Conservation (phyloP, 1,284 basidiomycete species). For the Leucoagaricus sp. region DNA sequence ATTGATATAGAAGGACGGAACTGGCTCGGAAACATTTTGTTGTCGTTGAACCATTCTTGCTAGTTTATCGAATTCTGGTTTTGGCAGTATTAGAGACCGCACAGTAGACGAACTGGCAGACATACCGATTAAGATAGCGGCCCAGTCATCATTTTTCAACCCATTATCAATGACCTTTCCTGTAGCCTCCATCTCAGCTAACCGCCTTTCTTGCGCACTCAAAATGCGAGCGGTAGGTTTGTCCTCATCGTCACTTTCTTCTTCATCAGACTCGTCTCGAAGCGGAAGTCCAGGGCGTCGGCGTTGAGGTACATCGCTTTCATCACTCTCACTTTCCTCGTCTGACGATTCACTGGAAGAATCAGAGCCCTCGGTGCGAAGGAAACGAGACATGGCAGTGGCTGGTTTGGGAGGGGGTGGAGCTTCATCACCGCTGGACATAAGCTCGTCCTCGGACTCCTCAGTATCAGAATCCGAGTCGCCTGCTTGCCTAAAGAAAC, state of each 20-base stretch:
- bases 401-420: slow-evolving; percentile 48
- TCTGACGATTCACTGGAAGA: slow-evolving; percentile 44
- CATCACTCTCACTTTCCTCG: slow-evolving; percentile 43
- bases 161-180: slow-evolving; percentile 94
- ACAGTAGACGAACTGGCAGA: slow-evolving; percentile 8
- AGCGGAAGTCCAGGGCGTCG: slow-evolving; percentile 7
- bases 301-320: slow-evolving; percentile 21
- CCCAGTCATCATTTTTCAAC: slow-evolving; percentile 97
- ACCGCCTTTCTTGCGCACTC: slow-evolving; percentile 84
- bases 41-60: slow-evolving; percentile 89
- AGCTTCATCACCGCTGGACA: slow-evolving; percentile 70
- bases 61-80: slow-evolving; percentile 93
- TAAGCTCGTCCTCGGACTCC: slow-evolving; percentile 80
- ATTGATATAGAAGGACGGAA: slow-evolving; percentile 87
- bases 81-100: slow-evolving; percentile 12
- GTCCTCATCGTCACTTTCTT: slow-evolving; percentile 74
- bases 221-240: slow-evolving; percentile 68
- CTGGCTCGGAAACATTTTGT: slow-evolving; percentile 83
- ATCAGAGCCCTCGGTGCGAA: slow-evolving; percentile 52
- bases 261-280: slow-evolving; percentile 47
- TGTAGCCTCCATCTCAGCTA: slow-evolving; percentile 88
- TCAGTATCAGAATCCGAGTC: slow-evolving; percentile 81
- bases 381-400: slow-evolving; percentile 75
- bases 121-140: slow-evolving; percentile 83
- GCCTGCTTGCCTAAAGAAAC: slow-evolving; percentile 84